Evolutionary conservation across 2,329 filamentous ascomycete species (phyloP).

Genomic region (Pyrenophora seminiperda): DNA sequence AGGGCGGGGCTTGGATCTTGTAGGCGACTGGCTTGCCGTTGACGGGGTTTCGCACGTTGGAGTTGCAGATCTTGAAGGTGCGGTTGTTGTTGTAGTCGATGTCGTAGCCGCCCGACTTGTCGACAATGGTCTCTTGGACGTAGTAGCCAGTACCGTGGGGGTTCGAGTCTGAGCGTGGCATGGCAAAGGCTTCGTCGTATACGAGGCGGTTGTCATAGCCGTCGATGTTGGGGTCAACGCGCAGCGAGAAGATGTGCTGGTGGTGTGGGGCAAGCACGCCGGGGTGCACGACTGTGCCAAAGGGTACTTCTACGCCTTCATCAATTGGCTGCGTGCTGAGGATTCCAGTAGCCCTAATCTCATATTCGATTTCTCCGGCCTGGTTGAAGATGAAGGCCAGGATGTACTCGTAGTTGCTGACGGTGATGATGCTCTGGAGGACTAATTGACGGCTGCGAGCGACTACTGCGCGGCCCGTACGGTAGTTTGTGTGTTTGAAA

Average conservation of each 20-base stretch:
- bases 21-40: slow-evolving; percentile 56
- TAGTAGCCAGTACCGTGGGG: slow-evolving; percentile 60
- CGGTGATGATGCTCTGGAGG: slow-evolving; percentile 71
- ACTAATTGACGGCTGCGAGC: slow-evolving; percentile 69
- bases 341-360: slow-evolving; percentile 71
- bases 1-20: slow-evolving; percentile 56
- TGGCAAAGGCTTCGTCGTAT: slow-evolving; percentile 62
- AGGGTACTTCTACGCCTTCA: slow-evolving; percentile 66
- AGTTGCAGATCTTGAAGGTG: slow-evolving; percentile 57
- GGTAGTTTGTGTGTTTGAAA: slow-evolving; percentile 75
- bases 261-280: slow-evolving; percentile 73
- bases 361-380: slow-evolving; percentile 68
- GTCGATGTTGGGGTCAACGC: slow-evolving; percentile 56
- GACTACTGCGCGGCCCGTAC: slow-evolving; percentile 67
- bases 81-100: slow-evolving; percentile 53
- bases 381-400: slow-evolving; percentile 74
- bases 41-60: slow-evolving; percentile 52
- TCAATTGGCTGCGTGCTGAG: slow-evolving; percentile 71
- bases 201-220: slow-evolving; percentile 53
- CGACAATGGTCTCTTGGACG: slow-evolving; percentile 54
- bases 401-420: slow-evolving; percentile 76
- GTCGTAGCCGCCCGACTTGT: slow-evolving; percentile 58
- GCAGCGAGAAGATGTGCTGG: slow-evolving; percentile 72
- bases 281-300: slow-evolving; percentile 71
- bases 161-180: slow-evolving; percentile 62